Conservation (phyloP, 1,284 basidiomycete species). For the Sanghuangporus weigelae region DNA sequence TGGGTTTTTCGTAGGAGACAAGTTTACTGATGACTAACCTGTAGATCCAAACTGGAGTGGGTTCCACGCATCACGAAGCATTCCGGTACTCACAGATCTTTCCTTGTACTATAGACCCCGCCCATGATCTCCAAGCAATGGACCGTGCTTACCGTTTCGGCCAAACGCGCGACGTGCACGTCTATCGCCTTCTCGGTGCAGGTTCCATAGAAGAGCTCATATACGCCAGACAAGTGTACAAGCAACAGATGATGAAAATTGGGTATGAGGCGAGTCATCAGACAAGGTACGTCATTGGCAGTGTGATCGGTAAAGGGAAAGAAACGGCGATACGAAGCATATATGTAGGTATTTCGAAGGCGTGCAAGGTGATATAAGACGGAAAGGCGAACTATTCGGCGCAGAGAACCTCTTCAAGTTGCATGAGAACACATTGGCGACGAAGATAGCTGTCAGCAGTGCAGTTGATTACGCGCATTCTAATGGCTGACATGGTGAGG, state of each 20-base stretch:
- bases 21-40: neutral
- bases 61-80: conserved; percentile 24
- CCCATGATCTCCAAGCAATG: conserved; percentile 84
- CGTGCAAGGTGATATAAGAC: conserved; percentile 67
- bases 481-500: neutral
- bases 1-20: no score
- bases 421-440: conserved; percentile 67
- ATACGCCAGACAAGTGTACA: conserved; percentile 83
- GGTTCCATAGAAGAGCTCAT: conserved; percentile 85
- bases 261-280: conserved; percentile 79
- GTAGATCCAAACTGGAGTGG: conserved; percentile 85
- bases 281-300: conserved; percentile 46
- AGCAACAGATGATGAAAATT: conserved; percentile 86
- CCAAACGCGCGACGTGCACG: conserved; percentile 80
- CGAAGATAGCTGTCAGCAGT: conserved; percentile 59
- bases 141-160: conserved; percentile 88
- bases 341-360: conserved; percentile 68
- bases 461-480: neutral
- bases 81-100: neutral
- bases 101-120: conserved; percentile 52
- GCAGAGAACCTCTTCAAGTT: conserved; percentile 77
- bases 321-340: neutral
- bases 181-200: conserved; percentile 79
- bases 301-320: neutral
- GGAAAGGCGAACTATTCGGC: conserved; percentile 79